These are phyloP conservation scores for Coemansia sp. DNA, from an alignment of 192 early-diverging fungal genomes.

Conservation along the genomic window DNA sequence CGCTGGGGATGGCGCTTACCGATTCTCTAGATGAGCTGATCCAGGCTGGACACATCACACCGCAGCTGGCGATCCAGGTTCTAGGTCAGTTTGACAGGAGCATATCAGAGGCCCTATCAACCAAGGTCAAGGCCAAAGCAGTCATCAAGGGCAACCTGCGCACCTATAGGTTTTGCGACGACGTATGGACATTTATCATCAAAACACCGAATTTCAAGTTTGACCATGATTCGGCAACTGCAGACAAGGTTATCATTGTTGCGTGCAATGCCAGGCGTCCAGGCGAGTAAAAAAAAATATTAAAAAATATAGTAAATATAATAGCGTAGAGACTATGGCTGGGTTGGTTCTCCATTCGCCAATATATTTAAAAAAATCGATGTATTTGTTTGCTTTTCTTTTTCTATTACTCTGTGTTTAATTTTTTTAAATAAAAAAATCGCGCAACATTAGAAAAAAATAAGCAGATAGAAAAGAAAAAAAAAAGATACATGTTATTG, in stretches of 20 bases:
- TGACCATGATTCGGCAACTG: slow-evolving; percentile 76
- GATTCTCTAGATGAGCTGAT: slow-evolving; percentile 97
- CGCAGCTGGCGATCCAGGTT: slow-evolving; percentile 90
- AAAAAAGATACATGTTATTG: background rate
- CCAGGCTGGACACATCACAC: slow-evolving; percentile 81
- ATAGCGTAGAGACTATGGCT: too few species aligned
- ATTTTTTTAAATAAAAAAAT: too few species aligned
- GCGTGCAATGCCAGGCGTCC: slow-evolving; percentile 82
- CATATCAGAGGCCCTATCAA: slow-evolving; percentile 85
- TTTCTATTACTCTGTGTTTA: background rate
- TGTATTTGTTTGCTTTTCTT: background rate
- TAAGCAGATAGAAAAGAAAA: background rate
- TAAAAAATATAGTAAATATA: background rate
- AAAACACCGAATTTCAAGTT: slow-evolving; percentile 84
- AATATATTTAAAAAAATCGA: background rate
- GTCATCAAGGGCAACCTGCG: slow-evolving; percentile 78
- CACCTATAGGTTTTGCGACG: slow-evolving; percentile 94
- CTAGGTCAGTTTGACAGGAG: slow-evolving; percentile 72
- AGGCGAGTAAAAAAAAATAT: slow-evolving; percentile 53
- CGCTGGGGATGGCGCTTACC: slow-evolving; percentile 88
- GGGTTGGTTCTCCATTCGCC: too few species aligned
- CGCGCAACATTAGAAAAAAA: too few species aligned
- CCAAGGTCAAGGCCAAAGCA: slow-evolving; percentile 75
- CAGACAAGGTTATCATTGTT: slow-evolving; percentile 94
- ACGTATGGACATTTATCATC: slow-evolving; percentile 98